Percentiles rank a stretch among this genome's conserved stretches.
Evolutionary conservation across 345 rosid species (phyloP).

Genomic region (Citrus sp.): DNA sequence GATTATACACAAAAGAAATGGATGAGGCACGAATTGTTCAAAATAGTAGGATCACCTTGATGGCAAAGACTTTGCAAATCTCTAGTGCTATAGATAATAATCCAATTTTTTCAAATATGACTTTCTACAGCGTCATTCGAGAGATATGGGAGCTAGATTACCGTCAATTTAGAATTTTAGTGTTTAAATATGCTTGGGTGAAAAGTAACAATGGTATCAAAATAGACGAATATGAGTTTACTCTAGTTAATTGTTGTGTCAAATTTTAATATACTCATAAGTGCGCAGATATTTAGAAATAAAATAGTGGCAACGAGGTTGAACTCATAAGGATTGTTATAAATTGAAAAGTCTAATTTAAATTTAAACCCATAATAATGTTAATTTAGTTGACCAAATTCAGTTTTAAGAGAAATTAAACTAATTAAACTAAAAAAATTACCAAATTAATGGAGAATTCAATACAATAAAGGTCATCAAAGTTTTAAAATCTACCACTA

Average conservation of each 20-base stretch:
- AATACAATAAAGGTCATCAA: too few relatives aligned
- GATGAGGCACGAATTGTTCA: neutral
- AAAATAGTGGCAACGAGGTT: too few relatives aligned
- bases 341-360: too few relatives aligned
- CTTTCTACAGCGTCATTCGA: neutral
- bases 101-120: neutral
- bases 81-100: neutral
- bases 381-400: too few relatives aligned
- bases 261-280: too few relatives aligned
- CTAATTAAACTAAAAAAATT: too few relatives aligned
- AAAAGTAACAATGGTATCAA: neutral
- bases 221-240: neutral
- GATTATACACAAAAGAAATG: neutral
- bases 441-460: too few relatives aligned
- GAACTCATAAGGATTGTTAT: rapidly evolving
- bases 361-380: too few relatives aligned
- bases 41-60: neutral
- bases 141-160: neutral
- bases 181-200: neutral
- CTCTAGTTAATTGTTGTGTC: too few relatives aligned
- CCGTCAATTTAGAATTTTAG: neutral
- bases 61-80: neutral
- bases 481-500: too few relatives aligned
- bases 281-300: rapidly evolving
- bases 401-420: too few relatives aligned